A percentile compares a stretch with the other conserved stretches of the same genome.
phyloP scores from a whole-genome alignment of 306 rosid genomes.

The Ormosia emarginata region DNA sequence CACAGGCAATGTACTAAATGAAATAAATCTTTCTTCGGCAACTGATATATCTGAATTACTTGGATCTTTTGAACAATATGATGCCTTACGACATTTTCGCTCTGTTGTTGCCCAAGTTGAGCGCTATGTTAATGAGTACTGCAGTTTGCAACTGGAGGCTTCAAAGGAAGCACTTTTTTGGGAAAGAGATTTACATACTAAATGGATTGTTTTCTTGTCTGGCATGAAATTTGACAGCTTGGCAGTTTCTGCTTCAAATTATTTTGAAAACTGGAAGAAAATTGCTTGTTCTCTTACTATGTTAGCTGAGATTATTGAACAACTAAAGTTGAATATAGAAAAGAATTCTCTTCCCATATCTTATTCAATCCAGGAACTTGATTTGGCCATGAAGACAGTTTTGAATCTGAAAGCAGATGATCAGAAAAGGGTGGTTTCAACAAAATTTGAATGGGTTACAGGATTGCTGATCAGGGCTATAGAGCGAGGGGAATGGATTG shows the following conservation, averaged over 20 bases:
- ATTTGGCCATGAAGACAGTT: slow-evolving; percentile 44
- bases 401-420: slow-evolving; percentile 57
- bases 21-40: slow-evolving; percentile 84
- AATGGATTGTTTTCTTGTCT: slow-evolving; percentile 56
- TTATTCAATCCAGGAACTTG: slow-evolving; percentile 51
- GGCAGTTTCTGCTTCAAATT: slow-evolving; percentile 34
- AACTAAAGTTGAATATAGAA: slow-evolving; percentile 43
- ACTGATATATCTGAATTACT: slow-evolving; percentile 93
- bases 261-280: slow-evolving; percentile 46
- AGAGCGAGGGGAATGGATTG: slow-evolving; percentile 93
- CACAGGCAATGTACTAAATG: slow-evolving; percentile 78
- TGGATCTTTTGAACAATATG: slow-evolving; percentile 93
- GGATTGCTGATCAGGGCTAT: slow-evolving; percentile 80
- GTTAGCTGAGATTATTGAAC: slow-evolving; percentile 55
- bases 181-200: slow-evolving; percentile 38
- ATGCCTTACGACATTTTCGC: slow-evolving; percentile 62
- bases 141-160: slow-evolving; percentile 42
- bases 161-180: slow-evolving; percentile 30
- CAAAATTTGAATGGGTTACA: slow-evolving; percentile 87
- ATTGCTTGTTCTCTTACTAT: slow-evolving; percentile 44
- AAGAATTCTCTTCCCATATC: slow-evolving; percentile 29
- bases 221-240: slow-evolving; percentile 32
- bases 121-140: slow-evolving; percentile 53
- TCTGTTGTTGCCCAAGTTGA: slow-evolving; percentile 54
- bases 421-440: slow-evolving; percentile 45